Percentiles rank a stretch among this genome's conserved stretches.
Conservation (phyloP, 148 eudicot species). For the Heliamphora exappendiculata region DNA sequence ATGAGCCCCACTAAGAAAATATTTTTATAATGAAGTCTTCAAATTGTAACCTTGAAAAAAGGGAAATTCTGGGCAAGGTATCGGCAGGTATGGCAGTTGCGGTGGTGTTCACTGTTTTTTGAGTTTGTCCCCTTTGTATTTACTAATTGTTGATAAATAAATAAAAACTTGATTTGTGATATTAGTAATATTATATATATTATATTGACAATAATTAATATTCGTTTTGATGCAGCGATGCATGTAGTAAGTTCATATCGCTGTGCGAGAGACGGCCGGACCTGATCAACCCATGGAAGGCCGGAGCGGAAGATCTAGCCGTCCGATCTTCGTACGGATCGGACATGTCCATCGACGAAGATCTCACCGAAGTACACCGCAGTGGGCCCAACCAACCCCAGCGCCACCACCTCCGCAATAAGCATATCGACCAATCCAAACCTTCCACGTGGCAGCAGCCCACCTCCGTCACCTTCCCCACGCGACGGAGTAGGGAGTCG, state of each 20-base stretch:
- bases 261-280: conserved; percentile 54
- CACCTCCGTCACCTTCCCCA: conserved; percentile 21
- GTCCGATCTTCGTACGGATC: conserved; percentile 65
- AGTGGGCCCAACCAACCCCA: neutral
- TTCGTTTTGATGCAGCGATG: conserved; percentile 52
- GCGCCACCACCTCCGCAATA: neutral
- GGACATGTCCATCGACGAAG: conserved; percentile 83
- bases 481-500: conserved; percentile 43
- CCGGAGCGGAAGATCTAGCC: conserved; percentile 32
- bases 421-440: conserved; percentile 15
- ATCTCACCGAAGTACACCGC: conserved; percentile 20
- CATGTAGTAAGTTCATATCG: conserved; percentile 61
- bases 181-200: too few relatives aligned
- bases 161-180: too few relatives aligned
- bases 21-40: too few relatives aligned
- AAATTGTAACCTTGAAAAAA: too few relatives aligned
- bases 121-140: neutral
- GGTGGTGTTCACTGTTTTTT: neutral
- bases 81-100: conserved; percentile 13
- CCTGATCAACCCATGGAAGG: conserved; percentile 37
- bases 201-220: too few relatives aligned
- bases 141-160: neutral
- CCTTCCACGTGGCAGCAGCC: conserved; percentile 26
- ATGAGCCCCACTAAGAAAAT: too few relatives aligned
- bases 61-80: neutral